Conservation (phyloP, 2,329 filamentous ascomycete genomes). For the Fusarium xyrophilum region DNA sequence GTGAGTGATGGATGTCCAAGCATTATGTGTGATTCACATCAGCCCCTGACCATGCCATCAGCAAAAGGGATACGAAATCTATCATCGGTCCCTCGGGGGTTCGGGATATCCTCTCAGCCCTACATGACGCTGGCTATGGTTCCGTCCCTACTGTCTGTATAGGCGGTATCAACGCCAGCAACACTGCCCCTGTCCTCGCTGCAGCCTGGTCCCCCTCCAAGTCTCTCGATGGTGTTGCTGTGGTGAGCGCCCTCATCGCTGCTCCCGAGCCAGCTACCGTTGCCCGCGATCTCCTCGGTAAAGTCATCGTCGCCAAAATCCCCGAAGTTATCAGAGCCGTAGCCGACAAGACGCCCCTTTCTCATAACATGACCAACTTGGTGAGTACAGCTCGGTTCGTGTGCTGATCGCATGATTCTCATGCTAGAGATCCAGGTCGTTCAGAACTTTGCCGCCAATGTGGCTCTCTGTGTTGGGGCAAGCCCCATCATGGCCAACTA, state of each 20-base stretch:
- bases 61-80: constrained; percentile 83
- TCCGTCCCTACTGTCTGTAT: constrained; percentile 77
- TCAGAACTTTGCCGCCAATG: constrained; percentile 92
- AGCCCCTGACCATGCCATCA: constrained; percentile 43
- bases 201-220: constrained; percentile 66
- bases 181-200: constrained; percentile 75
- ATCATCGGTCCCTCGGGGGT: constrained; percentile 65
- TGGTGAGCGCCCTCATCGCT: constrained; percentile 88
- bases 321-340: constrained; percentile 65
- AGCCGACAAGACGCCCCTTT: constrained; percentile 70
- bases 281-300: constrained; percentile 61
- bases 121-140: constrained; percentile 57
- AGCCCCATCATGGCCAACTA: constrained; percentile 96
- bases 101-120: constrained; percentile 59
- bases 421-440: constrained; percentile 62
- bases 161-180: constrained; percentile 82
- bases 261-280: constrained; percentile 70
- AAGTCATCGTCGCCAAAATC: constrained; percentile 57
- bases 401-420: neutral
- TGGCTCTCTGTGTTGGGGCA: constrained; percentile 82
- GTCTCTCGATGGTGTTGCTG: constrained; percentile 78
- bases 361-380: constrained; percentile 97
- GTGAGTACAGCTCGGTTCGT: constrained; percentile 47
- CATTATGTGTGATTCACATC: neutral
- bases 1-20: constrained; percentile 51